A percentile compares a stretch with the other conserved stretches of the same genome.
Conservation (phyloP, 2,329 filamentous ascomycete species). For the Cytospora mali region DNA sequence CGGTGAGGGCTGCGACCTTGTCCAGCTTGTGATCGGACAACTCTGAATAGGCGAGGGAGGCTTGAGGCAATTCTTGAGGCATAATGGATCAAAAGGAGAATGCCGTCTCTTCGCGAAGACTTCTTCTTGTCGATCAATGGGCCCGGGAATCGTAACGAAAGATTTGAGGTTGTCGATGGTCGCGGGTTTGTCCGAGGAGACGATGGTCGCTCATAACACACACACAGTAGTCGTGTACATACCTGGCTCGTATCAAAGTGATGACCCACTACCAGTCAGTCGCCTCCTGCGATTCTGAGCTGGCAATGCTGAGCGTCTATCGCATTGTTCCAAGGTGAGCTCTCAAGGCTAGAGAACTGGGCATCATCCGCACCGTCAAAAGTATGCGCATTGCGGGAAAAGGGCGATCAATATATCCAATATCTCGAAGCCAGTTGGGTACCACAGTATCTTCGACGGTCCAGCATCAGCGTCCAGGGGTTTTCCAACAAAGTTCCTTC, state of each 20-base stretch:
- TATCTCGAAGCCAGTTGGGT: constrained; percentile 4
- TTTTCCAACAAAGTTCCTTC: constrained; percentile 1
- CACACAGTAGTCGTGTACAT: background rate
- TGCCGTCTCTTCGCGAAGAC: constrained; percentile 6
- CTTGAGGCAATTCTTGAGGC: background rate
- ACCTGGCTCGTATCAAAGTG: background rate
- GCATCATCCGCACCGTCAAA: constrained; percentile 3
- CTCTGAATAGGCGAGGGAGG: background rate
- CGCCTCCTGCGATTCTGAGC: background rate
- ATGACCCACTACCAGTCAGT: background rate
- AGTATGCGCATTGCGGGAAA: background rate
- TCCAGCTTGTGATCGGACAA: background rate
- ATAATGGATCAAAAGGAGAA: background rate
- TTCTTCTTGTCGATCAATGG: constrained; percentile 19
- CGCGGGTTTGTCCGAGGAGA: constrained; percentile 16
- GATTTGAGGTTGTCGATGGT: constrained; percentile 7
- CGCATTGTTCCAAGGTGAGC: background rate
- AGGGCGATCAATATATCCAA: constrained; percentile 18
- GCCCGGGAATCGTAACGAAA: constrained; percentile 12
- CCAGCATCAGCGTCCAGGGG: constrained; percentile 11
- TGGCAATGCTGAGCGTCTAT: constrained; percentile 1
- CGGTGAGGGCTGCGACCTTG: background rate
- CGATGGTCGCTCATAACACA: too few relatives aligned
- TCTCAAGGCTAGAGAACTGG: background rate
- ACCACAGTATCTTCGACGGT: background rate